phyloP scores from a whole-genome alignment of 2,329 filamentous ascomycete genomes.

The Penicillium sp. region DNA sequence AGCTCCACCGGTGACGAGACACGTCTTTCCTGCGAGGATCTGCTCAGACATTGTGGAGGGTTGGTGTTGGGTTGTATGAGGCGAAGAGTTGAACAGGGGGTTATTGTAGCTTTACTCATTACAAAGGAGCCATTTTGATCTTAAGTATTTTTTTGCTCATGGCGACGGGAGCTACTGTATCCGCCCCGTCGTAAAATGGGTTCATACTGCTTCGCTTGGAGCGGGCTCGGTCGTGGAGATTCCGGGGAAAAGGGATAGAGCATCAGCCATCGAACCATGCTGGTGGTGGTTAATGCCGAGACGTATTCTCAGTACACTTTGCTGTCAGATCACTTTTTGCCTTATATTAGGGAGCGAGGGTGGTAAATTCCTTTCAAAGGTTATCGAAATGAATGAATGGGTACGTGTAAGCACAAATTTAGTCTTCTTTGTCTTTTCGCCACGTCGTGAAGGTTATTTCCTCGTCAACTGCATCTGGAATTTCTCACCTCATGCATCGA shows the following conservation, averaged over 20 bases:
- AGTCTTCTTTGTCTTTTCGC: not conserved
- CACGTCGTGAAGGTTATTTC: not conserved
- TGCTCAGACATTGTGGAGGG: constrained; percentile 26
- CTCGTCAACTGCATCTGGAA: not conserved
- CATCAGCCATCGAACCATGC: constrained; percentile 14
- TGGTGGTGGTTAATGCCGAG: constrained; percentile 14
- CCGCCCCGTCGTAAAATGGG: constrained; percentile 16
- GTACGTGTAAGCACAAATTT: not conserved
- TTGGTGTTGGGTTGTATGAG: not conserved
- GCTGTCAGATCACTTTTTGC: not conserved
- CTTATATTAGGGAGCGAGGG: no score
- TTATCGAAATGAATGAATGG: not conserved
- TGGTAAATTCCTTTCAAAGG: not conserved
- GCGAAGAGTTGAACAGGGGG: not conserved
- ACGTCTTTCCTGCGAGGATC: constrained; percentile 35
- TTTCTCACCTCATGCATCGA: not conserved
- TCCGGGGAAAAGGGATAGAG: constrained; percentile 10
- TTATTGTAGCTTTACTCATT: not conserved
- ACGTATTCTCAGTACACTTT: constrained; percentile 14
- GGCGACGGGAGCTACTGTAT: constrained; percentile 17
- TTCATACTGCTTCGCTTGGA: constrained; percentile 10
- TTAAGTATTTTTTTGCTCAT: constrained; percentile 16
- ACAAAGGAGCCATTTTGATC: not conserved
- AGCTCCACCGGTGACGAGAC: constrained; percentile 46
- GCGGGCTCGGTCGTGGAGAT: constrained; percentile 10